Conservation (phyloP, 75 land plant species). For the Pinus taeda region DNA sequence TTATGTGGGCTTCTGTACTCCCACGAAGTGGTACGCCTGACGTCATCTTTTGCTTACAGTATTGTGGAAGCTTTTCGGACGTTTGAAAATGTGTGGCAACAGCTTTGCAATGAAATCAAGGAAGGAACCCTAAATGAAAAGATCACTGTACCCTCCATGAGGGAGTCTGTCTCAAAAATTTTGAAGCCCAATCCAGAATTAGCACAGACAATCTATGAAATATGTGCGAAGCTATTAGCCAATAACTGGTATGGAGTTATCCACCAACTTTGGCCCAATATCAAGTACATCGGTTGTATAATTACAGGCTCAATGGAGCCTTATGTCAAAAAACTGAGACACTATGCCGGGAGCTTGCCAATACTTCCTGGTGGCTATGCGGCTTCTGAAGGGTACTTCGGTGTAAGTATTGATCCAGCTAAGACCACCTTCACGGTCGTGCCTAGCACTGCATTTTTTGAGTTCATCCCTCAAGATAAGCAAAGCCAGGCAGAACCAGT, state of each 20-base stretch:
- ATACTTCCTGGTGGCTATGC: too few species aligned
- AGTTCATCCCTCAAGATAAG: conserved; percentile 56
- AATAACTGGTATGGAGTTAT: conserved; percentile 68
- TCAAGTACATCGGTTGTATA: too few species aligned
- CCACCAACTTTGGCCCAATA: conserved; percentile 62
- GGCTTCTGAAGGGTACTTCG: conserved; percentile 32
- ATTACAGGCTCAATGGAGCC: too few species aligned
- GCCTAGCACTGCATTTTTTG: conserved; percentile 71
- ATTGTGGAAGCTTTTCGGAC: conserved; percentile 61
- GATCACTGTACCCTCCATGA: conserved; percentile 39
- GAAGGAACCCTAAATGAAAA: conserved; percentile 33
- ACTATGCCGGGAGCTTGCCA: too few species aligned
- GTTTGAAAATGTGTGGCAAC: conserved; percentile 57
- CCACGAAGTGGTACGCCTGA: conserved; percentile 47
- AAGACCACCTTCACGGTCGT: conserved; percentile 56
- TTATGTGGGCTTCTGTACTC: conserved; percentile 57
- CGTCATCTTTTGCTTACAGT: conserved; percentile 61
- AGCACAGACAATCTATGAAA: conserved; percentile 40
- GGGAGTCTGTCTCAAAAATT: conserved; percentile 39
- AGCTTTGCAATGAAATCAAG: conserved; percentile 43
- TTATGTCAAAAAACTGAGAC: too few species aligned
- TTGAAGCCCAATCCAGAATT: conserved; percentile 57
- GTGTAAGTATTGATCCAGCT: conserved; percentile 54
- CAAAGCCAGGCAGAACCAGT: conserved; percentile 24
- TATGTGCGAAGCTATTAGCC: conserved; percentile 22